These are phyloP conservation scores for Phytophthora europaea DNA, from an alignment of 352 stramenopile genomes.

Conservation along the genomic window DNA sequence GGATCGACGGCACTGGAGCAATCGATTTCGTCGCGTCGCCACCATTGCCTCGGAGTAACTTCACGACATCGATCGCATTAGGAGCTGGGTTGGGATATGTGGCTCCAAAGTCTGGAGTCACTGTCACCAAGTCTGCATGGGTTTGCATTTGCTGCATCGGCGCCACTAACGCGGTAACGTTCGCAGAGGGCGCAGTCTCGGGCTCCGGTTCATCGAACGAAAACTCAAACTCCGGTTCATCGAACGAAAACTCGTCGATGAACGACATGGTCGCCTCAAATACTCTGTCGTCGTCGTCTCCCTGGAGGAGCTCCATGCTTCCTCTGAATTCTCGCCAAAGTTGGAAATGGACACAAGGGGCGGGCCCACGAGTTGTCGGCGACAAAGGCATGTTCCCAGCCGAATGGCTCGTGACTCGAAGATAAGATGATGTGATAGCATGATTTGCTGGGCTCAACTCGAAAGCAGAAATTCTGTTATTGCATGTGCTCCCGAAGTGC, in stretches of 20 bases:
- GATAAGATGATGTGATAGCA: slow-evolving; percentile 22
- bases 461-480: slow-evolving; percentile 8
- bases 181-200: slow-evolving; percentile 12
- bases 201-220: slow-evolving; percentile 18
- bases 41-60: neutral
- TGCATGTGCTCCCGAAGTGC: slow-evolving; percentile 24
- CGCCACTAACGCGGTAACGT: neutral
- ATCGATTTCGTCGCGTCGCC: neutral
- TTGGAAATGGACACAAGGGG: neutral
- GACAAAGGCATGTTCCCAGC: slow-evolving; percentile 27
- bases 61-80: neutral
- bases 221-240: slow-evolving; percentile 28
- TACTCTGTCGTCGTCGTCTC: slow-evolving; percentile 25
- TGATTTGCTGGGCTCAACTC: slow-evolving; percentile 13
- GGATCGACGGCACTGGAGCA: slow-evolving; percentile 13
- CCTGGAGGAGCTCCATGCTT: slow-evolving; percentile 14
- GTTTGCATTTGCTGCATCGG: neutral
- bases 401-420: slow-evolving; percentile 1
- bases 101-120: neutral
- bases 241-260: slow-evolving; percentile 33
- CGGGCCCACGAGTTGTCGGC: neutral
- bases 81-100: neutral
- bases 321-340: neutral
- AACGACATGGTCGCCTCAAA: slow-evolving; percentile 38
- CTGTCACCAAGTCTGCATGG: neutral